A percentile compares a stretch with the other conserved stretches of the same genome.
phyloP scores from a whole-genome alignment of 2,329 filamentous ascomycete genomes.

The Fusarium robinianum region DNA sequence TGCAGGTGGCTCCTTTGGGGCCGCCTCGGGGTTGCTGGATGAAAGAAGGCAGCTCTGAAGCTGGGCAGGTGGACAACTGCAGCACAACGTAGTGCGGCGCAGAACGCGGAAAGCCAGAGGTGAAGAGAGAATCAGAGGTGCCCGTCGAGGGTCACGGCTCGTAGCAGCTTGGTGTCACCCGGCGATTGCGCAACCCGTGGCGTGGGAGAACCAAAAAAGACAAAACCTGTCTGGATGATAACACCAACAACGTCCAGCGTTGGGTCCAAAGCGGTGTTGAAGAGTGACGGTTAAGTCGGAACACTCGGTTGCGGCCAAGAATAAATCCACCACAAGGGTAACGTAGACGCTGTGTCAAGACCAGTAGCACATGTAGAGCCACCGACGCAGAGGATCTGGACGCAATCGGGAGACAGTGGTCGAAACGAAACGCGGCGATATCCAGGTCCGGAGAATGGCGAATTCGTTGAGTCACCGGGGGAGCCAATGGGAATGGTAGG shows the following conservation, averaged over 20 bases:
- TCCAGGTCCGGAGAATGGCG: slow-evolving; percentile 20
- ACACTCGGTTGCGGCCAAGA: too few relatives aligned
- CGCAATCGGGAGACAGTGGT: too few relatives aligned
- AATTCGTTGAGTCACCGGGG: slow-evolving; percentile 30
- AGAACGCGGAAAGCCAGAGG: slow-evolving; percentile 12
- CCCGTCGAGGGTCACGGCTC: slow-evolving; percentile 24
- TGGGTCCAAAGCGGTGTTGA: too few relatives aligned
- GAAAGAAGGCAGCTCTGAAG: slow-evolving; percentile 30
- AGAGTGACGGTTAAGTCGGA: too few relatives aligned
- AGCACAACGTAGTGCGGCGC: slow-evolving; percentile 32
- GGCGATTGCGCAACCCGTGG: slow-evolving; percentile 16
- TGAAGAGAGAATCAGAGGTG: slow-evolving; percentile 10
- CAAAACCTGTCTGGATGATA: neutral
- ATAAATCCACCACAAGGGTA: too few relatives aligned
- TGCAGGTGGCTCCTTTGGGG: slow-evolving; percentile 44
- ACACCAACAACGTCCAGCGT: slow-evolving; percentile 32
- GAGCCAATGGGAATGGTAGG: slow-evolving; percentile 16
- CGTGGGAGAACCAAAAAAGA: neutral
- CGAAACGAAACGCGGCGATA: slow-evolving; percentile 13
- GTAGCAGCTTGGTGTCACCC: slow-evolving; percentile 16
- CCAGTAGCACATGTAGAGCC: too few relatives aligned
- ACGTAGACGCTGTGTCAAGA: too few relatives aligned
- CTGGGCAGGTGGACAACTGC: slow-evolving; percentile 31
- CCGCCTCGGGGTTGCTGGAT: slow-evolving; percentile 31
- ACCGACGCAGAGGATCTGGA: too few relatives aligned